These are phyloP conservation scores for Pilasporangium apinafurcum DNA, from an alignment of 352 stramenopile species.

Conservation along the genomic window DNA sequence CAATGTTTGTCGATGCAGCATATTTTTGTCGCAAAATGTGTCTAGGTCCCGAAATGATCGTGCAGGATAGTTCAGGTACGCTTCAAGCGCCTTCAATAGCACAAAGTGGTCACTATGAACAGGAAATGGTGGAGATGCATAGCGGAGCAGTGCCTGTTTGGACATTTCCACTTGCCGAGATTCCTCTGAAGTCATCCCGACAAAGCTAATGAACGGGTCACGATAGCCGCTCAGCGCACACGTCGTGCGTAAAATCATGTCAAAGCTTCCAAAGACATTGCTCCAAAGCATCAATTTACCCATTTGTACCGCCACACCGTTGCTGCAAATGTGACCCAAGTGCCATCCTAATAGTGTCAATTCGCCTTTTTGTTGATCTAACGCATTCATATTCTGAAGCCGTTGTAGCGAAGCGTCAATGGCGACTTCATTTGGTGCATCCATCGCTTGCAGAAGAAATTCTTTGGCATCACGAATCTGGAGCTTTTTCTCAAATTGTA, in stretches of 20 bases:
- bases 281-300: conserved; percentile 67
- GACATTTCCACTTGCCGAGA: conserved; percentile 42
- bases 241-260: conserved; percentile 52
- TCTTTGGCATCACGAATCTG: conserved; percentile 55
- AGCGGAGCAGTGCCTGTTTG: conserved; percentile 45
- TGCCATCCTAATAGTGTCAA: conserved; percentile 75
- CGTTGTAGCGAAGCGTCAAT: conserved; percentile 90
- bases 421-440: conserved; percentile 87
- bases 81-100: conserved; percentile 57
- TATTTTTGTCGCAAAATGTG: conserved; percentile 51
- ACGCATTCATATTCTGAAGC: conserved; percentile 73
- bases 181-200: conserved; percentile 60
- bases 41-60: conserved; percentile 31
- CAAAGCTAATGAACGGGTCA: conserved; percentile 67
- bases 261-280: conserved; percentile 61
- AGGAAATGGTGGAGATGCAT: conserved; percentile 22
- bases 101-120: conserved; percentile 73
- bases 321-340: conserved; percentile 57
- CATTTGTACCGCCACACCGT: conserved; percentile 62
- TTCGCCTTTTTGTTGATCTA: conserved; percentile 19
- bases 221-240: conserved; percentile 71
- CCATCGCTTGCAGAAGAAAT: conserved; percentile 91
- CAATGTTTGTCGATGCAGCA: conserved; percentile 54
- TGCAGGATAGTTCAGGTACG: conserved; percentile 35
- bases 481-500: conserved; percentile 73